Conservation (phyloP, 2,329 filamentous ascomycete genomes). For the Monilinia fructicola region DNA sequence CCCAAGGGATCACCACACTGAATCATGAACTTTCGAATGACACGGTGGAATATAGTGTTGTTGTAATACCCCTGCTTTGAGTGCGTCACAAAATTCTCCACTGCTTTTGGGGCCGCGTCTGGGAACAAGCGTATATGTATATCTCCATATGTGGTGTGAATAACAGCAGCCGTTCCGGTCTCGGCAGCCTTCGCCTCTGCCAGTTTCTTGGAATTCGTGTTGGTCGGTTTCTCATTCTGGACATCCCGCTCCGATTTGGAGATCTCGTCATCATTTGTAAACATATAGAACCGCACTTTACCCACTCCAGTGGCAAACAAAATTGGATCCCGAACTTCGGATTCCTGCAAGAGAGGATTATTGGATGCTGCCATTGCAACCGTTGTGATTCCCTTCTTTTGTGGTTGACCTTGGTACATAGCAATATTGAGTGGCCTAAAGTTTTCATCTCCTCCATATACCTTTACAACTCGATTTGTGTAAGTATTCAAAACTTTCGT, state of each 20-base stretch:
- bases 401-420: conserved; percentile 91
- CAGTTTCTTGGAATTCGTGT: conserved; percentile 56
- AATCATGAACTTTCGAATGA: conserved; percentile 99
- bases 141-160: conserved; percentile 93
- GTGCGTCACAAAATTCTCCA: conserved; percentile 97
- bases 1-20: conserved; percentile 81
- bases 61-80: conserved; percentile 92
- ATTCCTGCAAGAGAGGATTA: conserved; percentile 90
- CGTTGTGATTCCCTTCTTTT: conserved; percentile 90
- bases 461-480: conserved; percentile 86
- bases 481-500: conserved; percentile 95
- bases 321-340: conserved; percentile 87
- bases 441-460: conserved; percentile 87
- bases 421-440: conserved; percentile 80
- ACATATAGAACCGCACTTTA: conserved; percentile 96
- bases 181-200: conserved; percentile 63
- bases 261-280: conserved; percentile 84
- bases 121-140: conserved; percentile 93
- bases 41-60: conserved; percentile 93
- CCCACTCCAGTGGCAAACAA: conserved; percentile 78
- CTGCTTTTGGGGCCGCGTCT: conserved; percentile 86
- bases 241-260: conserved; percentile 84
- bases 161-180: conserved; percentile 73
- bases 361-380: conserved; percentile 95
- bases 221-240: conserved; percentile 88